Conservation (phyloP, 2,329 filamentous ascomycete species). For the Leptodontidium sp. region DNA sequence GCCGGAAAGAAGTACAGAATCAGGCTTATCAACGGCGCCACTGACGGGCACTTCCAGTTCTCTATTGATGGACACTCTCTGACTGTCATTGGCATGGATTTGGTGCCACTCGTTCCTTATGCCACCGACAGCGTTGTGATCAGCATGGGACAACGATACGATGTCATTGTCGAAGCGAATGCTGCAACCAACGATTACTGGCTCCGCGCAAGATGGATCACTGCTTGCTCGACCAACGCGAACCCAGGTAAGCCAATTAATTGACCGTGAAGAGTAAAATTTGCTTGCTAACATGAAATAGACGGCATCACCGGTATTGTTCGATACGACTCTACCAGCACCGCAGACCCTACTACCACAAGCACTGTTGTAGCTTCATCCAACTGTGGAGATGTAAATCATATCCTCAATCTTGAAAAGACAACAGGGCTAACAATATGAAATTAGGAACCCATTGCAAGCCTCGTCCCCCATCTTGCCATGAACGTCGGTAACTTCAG, state of each 20-base stretch:
- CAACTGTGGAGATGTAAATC: constrained; percentile 43
- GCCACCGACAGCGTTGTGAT: constrained; percentile 60
- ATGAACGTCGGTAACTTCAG: constrained; percentile 36
- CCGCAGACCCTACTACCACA: constrained; percentile 43
- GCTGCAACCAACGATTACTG: constrained; percentile 66
- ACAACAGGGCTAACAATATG: not conserved
- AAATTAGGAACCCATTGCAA: constrained; percentile 35
- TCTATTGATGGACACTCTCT: constrained; percentile 64
- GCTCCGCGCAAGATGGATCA: constrained; percentile 56
- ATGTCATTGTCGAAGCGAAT: constrained; percentile 58
- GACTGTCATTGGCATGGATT: constrained; percentile 64
- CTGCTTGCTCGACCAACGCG: constrained; percentile 63
- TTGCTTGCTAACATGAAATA: no score
- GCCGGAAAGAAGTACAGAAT: constrained; percentile 53
- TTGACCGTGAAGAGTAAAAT: no score
- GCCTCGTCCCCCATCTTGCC: constrained; percentile 41
- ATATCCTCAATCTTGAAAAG: not conserved
- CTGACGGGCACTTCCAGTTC: constrained; percentile 56
- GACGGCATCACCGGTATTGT: constrained; percentile 52
- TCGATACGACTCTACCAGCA: constrained; percentile 50
- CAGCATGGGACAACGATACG: constrained; percentile 61
- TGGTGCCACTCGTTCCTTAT: constrained; percentile 66
- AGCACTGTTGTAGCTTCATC: constrained; percentile 34
- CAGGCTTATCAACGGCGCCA: constrained; percentile 55
- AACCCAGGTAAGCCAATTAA: constrained; percentile 51